A percentile compares a stretch with the other conserved stretches of the same genome.
phyloP scores from a whole-genome alignment of 2,329 filamentous ascomycete species.

The Aurifilum marmelostoma region DNA sequence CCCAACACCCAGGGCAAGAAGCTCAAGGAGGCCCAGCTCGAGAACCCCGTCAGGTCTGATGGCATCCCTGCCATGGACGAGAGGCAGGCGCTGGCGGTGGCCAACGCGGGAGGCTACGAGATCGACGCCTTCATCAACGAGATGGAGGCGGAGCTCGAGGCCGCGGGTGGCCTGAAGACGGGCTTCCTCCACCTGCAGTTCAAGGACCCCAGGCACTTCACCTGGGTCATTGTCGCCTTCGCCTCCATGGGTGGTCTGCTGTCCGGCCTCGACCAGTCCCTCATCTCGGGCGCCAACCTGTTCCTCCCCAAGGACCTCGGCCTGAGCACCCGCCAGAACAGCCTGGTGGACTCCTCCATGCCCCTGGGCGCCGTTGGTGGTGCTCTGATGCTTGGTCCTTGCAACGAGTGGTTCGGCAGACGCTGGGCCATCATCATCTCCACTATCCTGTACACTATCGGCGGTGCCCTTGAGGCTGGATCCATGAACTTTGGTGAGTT shows the following conservation, averaged over 20 bases:
- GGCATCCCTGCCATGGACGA: slow-evolving; percentile 34
- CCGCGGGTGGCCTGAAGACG: slow-evolving; percentile 35
- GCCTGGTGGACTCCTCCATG: slow-evolving; percentile 71
- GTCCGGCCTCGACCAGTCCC: slow-evolving; percentile 72
- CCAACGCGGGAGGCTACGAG: slow-evolving; percentile 40
- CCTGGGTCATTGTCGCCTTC: slow-evolving; percentile 69
- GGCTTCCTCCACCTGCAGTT: slow-evolving; percentile 60
- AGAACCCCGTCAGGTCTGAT: slow-evolving; percentile 31
- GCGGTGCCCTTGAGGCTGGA: slow-evolving; percentile 69
- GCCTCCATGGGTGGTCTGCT: slow-evolving; percentile 77
- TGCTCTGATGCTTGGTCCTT: slow-evolving; percentile 67
- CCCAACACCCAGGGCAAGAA: slow-evolving; percentile 23
- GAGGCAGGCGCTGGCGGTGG: slow-evolving; percentile 42
- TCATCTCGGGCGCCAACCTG: slow-evolving; percentile 73
- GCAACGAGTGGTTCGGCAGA: slow-evolving; percentile 69
- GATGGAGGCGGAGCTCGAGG: slow-evolving; percentile 47
- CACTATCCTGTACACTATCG: slow-evolving; percentile 70
- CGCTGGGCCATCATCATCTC: slow-evolving; percentile 71
- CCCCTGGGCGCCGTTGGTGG: slow-evolving; percentile 73
- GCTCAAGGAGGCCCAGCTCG: slow-evolving; percentile 33
- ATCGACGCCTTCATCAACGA: slow-evolving; percentile 45
- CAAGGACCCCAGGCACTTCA: slow-evolving; percentile 66
- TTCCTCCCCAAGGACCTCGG: slow-evolving; percentile 63
- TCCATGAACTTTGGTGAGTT: slow-evolving; percentile 63
- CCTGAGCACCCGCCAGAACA: slow-evolving; percentile 60